phyloP scores from a whole-genome alignment of 2,329 filamentous ascomycete species.

The Sarocladium kiliense region DNA sequence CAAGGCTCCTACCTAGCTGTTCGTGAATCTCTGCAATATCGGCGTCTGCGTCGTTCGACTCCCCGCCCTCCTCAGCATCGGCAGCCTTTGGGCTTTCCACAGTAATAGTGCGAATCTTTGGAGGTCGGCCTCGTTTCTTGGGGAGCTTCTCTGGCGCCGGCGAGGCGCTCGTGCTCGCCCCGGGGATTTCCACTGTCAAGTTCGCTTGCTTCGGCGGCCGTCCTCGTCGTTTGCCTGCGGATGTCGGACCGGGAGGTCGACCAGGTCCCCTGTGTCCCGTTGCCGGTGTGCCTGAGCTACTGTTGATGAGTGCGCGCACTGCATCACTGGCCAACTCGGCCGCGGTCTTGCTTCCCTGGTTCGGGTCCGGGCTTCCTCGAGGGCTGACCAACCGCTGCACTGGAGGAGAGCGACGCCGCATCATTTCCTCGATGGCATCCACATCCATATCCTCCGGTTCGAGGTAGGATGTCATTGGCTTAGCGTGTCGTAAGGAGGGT shows the following conservation, averaged over 20 bases:
- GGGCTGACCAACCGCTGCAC: conserved; percentile 3
- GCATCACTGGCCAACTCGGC: conserved; percentile 35
- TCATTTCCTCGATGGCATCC: conserved; percentile 40
- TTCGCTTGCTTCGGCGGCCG: conserved; percentile 26
- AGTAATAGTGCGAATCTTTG: neutral
- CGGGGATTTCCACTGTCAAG: conserved; percentile 5
- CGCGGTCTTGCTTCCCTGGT: conserved; percentile 16
- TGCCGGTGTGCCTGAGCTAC: conserved; percentile 11
- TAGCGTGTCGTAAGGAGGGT: conserved; percentile 46
- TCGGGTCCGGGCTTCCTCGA: conserved; percentile 9
- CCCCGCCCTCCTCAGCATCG: neutral
- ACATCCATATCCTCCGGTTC: conserved; percentile 38
- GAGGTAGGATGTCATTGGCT: conserved; percentile 45
- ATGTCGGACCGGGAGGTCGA: neutral
- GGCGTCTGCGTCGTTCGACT: neutral
- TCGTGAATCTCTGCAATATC: conserved; percentile 3
- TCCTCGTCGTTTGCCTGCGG: conserved; percentile 20
- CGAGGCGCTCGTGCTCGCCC: conserved; percentile 2
- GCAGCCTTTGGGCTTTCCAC: neutral
- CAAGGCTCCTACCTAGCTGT: neutral
- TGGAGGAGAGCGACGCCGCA: conserved; percentile 16
- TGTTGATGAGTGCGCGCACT: conserved; percentile 23
- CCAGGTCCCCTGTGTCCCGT: neutral
- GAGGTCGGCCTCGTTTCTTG: conserved; percentile 12
- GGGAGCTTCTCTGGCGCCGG: conserved; percentile 2